Evolutionary conservation across 352 stramenopile genomes (phyloP), one percentile per base, ranked within the genome.

Genomic region (Phytophthora syringae): DNA sequence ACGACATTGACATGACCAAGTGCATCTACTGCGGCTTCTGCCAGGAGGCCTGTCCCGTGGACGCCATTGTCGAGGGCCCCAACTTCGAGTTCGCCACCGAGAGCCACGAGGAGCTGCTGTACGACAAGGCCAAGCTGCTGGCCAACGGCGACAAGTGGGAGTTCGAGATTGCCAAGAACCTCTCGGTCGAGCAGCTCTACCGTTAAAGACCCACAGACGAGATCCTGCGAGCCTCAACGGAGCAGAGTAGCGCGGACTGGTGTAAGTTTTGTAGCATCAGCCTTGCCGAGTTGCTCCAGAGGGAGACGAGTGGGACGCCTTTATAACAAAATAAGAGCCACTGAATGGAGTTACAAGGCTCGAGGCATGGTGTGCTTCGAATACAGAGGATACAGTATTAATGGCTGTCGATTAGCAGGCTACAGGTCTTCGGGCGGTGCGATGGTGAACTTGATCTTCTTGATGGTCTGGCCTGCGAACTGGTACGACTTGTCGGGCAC

Each of bases 1-100:
- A 99, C 84, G 98, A 99, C 81, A 99, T 99, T 76, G 98, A 99
- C 83, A 99, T 99, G 97, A 99, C 98, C 69, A 99, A 99, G 86
- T 99, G 98, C 81, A 99, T 99, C 79, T 99, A 99, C 87, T 99
- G 98, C 75, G 98, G 94, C 42, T 98, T 98, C 79, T 98, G 94
- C 77, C 90, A 97, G 72, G 89, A 95, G 60, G 97, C 97, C 2
- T 99, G 98, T 68, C 97, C 98, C 1, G 98, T 99, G 20, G 98
- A 99, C 80, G 98, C 98, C 50, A 99, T 99, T 68, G 98, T 99
- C 32, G 98, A 99, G 79, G 97, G 97, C 59, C 98, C 98, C 21
- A 99, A 99, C 88, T 99, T 99, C 79, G 98, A 99, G 80, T 99
- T 99, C 67, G 91, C 97, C 56, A 99, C 97, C 3, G 98, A 99